Conservation (phyloP, 768 basidiomycete genomes). For the Pisolithus microcarpus region DNA sequence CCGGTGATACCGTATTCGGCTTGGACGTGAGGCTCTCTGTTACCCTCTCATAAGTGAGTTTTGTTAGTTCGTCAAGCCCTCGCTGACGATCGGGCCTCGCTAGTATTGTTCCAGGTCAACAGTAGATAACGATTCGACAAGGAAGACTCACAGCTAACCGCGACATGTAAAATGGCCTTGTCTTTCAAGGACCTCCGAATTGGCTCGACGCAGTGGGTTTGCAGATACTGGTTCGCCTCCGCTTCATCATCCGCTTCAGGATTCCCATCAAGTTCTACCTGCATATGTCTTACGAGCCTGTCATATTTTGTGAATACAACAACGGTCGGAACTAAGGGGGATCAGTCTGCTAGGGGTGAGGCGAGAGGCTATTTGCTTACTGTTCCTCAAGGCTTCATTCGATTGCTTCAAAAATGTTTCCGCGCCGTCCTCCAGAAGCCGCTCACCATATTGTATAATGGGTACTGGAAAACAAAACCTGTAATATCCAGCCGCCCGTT, state of each 20-base stretch:
- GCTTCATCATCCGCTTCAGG: background rate
- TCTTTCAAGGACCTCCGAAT: background rate
- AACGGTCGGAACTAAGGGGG: background rate
- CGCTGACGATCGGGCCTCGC: background rate
- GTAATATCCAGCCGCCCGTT: background rate
- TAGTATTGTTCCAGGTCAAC: background rate
- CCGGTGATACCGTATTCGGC: background rate
- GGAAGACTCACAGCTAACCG: background rate
- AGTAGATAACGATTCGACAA: background rate
- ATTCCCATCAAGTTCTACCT: background rate
- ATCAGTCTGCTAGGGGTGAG: too few relatives aligned
- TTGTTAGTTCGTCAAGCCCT: background rate
- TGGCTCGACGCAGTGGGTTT: background rate
- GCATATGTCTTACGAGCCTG: constrained; percentile 1
- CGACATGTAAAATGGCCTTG: background rate
- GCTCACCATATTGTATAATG: background rate
- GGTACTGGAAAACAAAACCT: constrained; percentile 1
- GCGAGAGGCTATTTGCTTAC: background rate
- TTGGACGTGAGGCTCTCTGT: background rate
- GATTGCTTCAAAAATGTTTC: background rate
- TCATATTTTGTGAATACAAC: constrained; percentile 2
- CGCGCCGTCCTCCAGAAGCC: background rate
- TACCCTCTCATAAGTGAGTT: constrained; percentile 1
- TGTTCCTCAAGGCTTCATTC: background rate
- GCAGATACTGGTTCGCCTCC: background rate